A percentile compares a stretch with the other conserved stretches of the same genome.
phyloP scores from a whole-genome alignment of 108 stramenopile species.

The Skeletonema marinoi region DNA sequence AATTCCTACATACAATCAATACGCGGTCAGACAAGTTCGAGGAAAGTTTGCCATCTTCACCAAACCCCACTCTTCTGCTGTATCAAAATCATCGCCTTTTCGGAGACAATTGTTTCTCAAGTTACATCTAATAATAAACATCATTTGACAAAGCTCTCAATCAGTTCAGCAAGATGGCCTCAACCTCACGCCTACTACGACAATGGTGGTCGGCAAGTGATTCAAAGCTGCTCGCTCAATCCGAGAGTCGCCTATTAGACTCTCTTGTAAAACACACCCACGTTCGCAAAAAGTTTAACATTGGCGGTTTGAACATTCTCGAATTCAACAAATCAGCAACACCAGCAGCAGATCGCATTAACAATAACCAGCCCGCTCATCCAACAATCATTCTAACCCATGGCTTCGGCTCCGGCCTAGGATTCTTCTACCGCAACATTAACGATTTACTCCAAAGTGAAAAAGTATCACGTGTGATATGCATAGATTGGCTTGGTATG shows the following conservation, averaged over 20 bases:
- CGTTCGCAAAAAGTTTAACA: slow-evolving; percentile 7
- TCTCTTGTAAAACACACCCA: slow-evolving; percentile 22
- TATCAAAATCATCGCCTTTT: no score
- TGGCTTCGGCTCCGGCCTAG: slow-evolving; percentile 53
- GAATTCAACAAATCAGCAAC: slow-evolving; percentile 19
- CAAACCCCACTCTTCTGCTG: no score
- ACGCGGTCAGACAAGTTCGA: no score
- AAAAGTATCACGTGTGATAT: slow-evolving; percentile 36
- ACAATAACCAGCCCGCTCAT: not conserved
- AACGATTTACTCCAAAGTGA: slow-evolving; percentile 43
- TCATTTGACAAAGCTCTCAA: no score
- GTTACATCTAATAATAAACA: no score
- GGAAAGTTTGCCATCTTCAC: no score
- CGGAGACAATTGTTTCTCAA: no score
- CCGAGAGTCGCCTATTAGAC: slow-evolving; percentile 39
- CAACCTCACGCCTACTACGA: slow-evolving; percentile 8
- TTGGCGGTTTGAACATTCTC: slow-evolving; percentile 20
- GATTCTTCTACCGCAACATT: slow-evolving; percentile 53
- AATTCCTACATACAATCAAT: no score
- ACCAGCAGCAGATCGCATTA: no score
- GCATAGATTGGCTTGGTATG: slow-evolving; percentile 59
- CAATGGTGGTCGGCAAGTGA: slow-evolving; percentile 57
- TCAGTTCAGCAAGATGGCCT: no score
- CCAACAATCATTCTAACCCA: slow-evolving; percentile 43
- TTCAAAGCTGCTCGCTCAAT: slow-evolving; percentile 20